phyloP scores from a whole-genome alignment of 768 basidiomycete species.

The Lepiota venenata region DNA sequence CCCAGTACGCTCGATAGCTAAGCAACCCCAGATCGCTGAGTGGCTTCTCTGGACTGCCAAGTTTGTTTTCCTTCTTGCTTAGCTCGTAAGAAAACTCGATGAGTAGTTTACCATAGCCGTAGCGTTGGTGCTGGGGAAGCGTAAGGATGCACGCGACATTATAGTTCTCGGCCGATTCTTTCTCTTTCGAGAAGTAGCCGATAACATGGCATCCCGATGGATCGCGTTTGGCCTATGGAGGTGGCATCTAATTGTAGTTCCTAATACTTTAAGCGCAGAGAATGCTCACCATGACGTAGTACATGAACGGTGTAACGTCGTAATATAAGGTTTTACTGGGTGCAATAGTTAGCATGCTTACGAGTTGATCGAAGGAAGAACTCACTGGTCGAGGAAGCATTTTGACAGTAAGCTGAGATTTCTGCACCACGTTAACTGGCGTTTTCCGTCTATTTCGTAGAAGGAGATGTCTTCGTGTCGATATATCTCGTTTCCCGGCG shows the following conservation, averaged over 20 bases:
- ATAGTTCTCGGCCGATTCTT: conserved; percentile 96
- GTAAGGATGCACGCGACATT: conserved; percentile 99
- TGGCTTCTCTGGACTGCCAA: conserved; percentile 97
- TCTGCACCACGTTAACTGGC: conserved; percentile 94
- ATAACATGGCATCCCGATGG: conserved; percentile 90
- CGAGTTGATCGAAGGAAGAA: conserved; percentile 20
- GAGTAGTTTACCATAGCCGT: conserved; percentile 91
- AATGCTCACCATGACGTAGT: conserved; percentile 90
- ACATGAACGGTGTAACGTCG: conserved; percentile 99
- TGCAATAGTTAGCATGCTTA: conserved; percentile 18
- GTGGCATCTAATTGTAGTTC: conserved; percentile 9
- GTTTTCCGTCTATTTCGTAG: conserved; percentile 97
- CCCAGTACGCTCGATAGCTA: conserved; percentile 95
- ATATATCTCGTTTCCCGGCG: conserved; percentile 99
- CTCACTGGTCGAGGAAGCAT: conserved; percentile 97
- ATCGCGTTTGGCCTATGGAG: conserved; percentile 71
- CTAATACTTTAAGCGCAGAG: conserved; percentile 1
- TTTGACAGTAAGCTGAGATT: conserved; percentile 96
- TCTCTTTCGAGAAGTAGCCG: conserved; percentile 99
- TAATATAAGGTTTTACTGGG: conserved; percentile 96
- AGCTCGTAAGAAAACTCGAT: conserved; percentile 99
- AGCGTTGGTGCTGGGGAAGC: conserved; percentile 96
- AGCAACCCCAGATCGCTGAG: conserved; percentile 91
- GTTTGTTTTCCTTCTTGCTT: conserved; percentile 92
- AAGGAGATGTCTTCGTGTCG: conserved; percentile 96